Evolutionary conservation across 75 land plant species (phyloP), one percentile per base, ranked within the genome.

Genomic region (Sequoia sempervirens): DNA sequence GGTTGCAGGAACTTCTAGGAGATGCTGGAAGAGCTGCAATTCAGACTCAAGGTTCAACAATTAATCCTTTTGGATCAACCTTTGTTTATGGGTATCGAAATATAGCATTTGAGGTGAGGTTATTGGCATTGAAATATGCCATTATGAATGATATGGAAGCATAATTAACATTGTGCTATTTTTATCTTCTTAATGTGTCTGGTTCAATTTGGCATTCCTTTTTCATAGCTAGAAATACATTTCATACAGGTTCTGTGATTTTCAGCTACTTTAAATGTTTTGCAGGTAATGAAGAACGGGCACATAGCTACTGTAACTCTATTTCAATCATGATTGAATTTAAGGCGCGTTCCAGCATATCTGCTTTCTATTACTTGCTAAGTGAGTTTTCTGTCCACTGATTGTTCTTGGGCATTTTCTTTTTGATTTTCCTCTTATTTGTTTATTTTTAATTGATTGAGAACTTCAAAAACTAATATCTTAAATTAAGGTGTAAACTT

Each of bases 1-100:
- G 30, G 20, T 17, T 86, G 76, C 79, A 96, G 98, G 97, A 88
- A 80, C 90, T 96, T 64, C 87, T 96, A 56, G 98, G 98, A 80
- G 98, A 96, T 83, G 91, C 94, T 87, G 98, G 98, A 7, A 88
- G 94, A 54, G 98, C 98, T 53, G 98, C 98, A 40, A 96, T 96
- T 41, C 98, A 96, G 72, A 96, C 98, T 43, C 98, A 96, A 82
- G 98, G 97, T 28, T 96, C 98, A 52, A 89, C 89, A 13, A 92
- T 88, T 90, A 96, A 95, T 81, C 98, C 98, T 41, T 96, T 96
- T 86, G 98, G 98, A 41, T 94, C 98, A 80, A 95, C 98, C 72
- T 95, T 93, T 85, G 97, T 96, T 5, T 96, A 96, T 89, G 97
- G 98, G 1, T 96, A 95, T 86, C 97, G 89, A 26, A 93, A 96